Conservation (phyloP, 495 filamentous ascomycete species). For the Daldinia bambusicola region DNA sequence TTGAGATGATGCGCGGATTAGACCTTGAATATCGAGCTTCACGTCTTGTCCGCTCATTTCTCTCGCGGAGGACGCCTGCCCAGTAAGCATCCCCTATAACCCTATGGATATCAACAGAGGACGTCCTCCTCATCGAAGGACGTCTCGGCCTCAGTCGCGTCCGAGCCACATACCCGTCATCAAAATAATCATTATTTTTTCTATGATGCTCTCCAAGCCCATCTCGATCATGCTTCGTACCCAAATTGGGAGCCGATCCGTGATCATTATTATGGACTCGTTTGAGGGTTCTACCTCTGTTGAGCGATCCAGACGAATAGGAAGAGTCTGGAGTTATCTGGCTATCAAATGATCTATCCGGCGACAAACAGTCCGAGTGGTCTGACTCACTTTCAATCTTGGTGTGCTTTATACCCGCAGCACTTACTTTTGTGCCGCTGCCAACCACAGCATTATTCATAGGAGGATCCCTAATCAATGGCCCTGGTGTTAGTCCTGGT, state of each 20-base stretch:
- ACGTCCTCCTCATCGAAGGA: not conserved
- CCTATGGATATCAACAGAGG: constrained; percentile 23
- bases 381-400: constrained; percentile 14
- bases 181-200: constrained; percentile 1
- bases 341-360: constrained; percentile 16
- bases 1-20: constrained; percentile 22
- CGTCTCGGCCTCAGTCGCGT: not conserved
- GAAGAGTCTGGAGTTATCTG: constrained; percentile 18
- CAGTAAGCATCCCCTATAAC: constrained; percentile 35
- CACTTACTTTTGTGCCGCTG: not conserved
- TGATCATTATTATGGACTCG: not conserved
- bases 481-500: not conserved
- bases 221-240: constrained; percentile 4
- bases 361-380: constrained; percentile 14
- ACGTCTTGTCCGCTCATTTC: constrained; percentile 14
- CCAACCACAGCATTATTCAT: not conserved
- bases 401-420: not conserved
- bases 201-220: not conserved
- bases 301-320: constrained; percentile 13
- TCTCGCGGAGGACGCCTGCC: constrained; percentile 22
- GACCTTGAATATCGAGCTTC: constrained; percentile 9
- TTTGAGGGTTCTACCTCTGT: not conserved
- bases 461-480: not conserved
- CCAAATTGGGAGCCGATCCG: constrained; percentile 2
- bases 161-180: not conserved